These are phyloP conservation scores for Cercophora scortea DNA, from an alignment of 495 filamentous ascomycete species.

Conservation along the genomic window DNA sequence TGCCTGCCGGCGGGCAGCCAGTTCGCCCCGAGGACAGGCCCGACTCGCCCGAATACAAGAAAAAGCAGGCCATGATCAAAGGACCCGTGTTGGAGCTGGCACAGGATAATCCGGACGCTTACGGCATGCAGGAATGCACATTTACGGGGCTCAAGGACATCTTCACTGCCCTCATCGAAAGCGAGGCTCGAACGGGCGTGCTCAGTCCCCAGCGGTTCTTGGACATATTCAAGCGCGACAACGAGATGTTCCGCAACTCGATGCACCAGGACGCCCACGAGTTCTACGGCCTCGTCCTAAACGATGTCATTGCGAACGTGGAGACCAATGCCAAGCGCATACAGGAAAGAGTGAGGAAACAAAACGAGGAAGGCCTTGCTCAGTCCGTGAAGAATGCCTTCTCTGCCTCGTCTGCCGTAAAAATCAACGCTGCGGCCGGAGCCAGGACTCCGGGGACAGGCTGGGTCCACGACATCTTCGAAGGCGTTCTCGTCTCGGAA, in stretches of 20 bases:
- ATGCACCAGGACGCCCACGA: slow-evolving; percentile 99
- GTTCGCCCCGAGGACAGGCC: slow-evolving; percentile 58
- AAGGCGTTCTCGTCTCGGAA: slow-evolving; percentile 89
- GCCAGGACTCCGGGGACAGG: slow-evolving; percentile 48
- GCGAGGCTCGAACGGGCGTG: slow-evolving; percentile 75
- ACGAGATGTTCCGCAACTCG: slow-evolving; percentile 93
- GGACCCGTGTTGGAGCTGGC: slow-evolving; percentile 78
- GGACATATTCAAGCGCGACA: slow-evolving; percentile 85
- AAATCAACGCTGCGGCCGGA: slow-evolving; percentile 23
- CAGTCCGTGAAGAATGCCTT: slow-evolving; percentile 37
- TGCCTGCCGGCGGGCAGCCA: slow-evolving; percentile 25
- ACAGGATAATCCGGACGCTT: slow-evolving; percentile 65
- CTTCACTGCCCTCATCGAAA: slow-evolving; percentile 83
- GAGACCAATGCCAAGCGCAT: slow-evolving; percentile 66
- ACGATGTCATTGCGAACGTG: slow-evolving; percentile 90
- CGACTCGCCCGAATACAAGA: slow-evolving; percentile 91
- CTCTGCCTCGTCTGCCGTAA: slow-evolving; percentile 35
- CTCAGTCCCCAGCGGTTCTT: slow-evolving; percentile 90
- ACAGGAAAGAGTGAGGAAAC: slow-evolving; percentile 38
- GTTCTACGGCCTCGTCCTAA: slow-evolving; percentile 90
- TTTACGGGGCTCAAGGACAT: slow-evolving; percentile 95
- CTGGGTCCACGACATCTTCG: slow-evolving; percentile 97
- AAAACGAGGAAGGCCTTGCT: slow-evolving; percentile 21
- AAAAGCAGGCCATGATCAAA: slow-evolving; percentile 82
- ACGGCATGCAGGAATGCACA: slow-evolving; percentile 89